Evolutionary conservation across 2,329 filamentous ascomycete species (phyloP).

Genomic region (Fusarium globosum): DNA sequence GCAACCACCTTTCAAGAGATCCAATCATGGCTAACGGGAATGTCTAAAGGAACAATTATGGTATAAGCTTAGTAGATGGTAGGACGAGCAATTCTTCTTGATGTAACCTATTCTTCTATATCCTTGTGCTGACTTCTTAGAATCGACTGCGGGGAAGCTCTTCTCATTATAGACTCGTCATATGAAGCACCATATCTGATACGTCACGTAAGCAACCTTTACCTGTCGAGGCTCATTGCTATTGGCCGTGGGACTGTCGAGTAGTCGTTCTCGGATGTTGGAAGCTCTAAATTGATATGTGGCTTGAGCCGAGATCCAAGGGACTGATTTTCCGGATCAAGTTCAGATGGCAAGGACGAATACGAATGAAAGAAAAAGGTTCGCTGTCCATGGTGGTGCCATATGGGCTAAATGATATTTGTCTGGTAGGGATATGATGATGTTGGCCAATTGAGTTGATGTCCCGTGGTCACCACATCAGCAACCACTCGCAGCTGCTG

Average conservation of each 20-base stretch:
- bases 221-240: background rate
- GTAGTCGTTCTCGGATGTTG: background rate
- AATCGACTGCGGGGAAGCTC: background rate
- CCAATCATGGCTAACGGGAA: background rate
- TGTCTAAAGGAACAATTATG: background rate
- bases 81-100: accelerated
- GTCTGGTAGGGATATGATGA: background rate
- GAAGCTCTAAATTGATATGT: background rate
- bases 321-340: background rate
- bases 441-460: background rate
- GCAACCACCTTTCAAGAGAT: background rate
- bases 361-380: background rate
- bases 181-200: background rate
- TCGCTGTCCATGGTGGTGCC: accelerated
- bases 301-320: background rate
- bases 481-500: too few species aligned
- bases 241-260: accelerated
- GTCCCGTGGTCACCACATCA: accelerated
- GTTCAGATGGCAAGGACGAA: accelerated
- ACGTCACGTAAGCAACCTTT: background rate
- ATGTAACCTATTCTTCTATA: background rate
- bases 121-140: background rate
- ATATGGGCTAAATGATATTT: accelerated
- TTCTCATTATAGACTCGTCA: background rate
- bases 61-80: background rate